Conservation (phyloP, 306 rosid species). For the Medicago lupulina region DNA sequence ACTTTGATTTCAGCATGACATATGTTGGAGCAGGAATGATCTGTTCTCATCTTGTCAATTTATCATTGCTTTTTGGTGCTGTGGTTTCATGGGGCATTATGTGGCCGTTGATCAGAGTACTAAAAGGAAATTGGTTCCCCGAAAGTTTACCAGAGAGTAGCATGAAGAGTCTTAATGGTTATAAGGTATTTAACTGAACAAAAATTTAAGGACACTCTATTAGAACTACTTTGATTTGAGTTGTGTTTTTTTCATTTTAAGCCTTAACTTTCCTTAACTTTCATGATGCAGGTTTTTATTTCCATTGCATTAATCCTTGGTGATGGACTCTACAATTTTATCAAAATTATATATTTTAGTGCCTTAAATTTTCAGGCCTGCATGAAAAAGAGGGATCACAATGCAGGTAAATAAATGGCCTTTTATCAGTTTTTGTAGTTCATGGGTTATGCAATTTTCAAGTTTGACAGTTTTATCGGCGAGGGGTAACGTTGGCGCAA, state of each 20-base stretch:
- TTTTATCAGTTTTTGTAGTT: background rate
- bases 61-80: constrained; percentile 80
- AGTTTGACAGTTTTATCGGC: background rate
- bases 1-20: constrained; percentile 83
- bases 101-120: constrained; percentile 85
- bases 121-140: constrained; percentile 88
- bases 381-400: constrained; percentile 52
- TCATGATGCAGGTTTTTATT: constrained; percentile 70
- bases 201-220: background rate
- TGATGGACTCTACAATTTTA: constrained; percentile 85
- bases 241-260: background rate
- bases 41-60: constrained; percentile 56
- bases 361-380: constrained; percentile 55
- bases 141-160: constrained; percentile 73
- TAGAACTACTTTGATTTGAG: background rate
- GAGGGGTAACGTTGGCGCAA: too few relatives aligned
- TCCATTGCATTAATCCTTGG: constrained; percentile 89
- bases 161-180: constrained; percentile 90
- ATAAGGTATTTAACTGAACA: constrained; percentile 61
- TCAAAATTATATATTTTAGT: constrained; percentile 66
- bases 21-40: constrained; percentile 99
- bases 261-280: constrained; percentile 35
- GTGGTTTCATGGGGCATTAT: constrained; percentile 89
- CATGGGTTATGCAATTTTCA: background rate
- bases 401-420: constrained; percentile 51